Base-by-base conservation (phyloP, 768 basidiomycete species). In the Piloderma croceum region DNA sequence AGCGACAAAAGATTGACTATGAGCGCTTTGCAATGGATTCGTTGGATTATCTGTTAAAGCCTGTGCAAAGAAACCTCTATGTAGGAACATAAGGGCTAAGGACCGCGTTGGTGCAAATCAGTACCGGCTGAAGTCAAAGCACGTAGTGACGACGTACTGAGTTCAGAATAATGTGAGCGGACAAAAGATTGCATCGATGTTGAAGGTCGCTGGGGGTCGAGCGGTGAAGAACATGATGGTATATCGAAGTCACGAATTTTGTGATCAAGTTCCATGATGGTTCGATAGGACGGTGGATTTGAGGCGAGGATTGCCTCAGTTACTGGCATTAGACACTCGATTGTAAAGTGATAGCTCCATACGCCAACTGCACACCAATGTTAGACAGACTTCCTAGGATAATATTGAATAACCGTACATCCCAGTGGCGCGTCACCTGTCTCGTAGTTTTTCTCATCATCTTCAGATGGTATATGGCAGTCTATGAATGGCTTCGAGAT, bases 51-150 rank as follows among this genome's bases (percentile, higher is more conserved):
- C 70, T 2, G 66, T 57, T 57, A 80, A 63, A 5, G 73, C 77
- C 50, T 75, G 73, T 7, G 73, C 74, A 49, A 80, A 79, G 53
- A 69, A 77, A 15, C 69, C 66, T 36, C 78, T 67, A 52, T 80
- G 79, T 11, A 80, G 59, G 51, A 69, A 74, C 37, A 80, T 47
- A 10, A 77, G 61, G 52, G 76, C 76, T 79, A n/a, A n/a, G n/a
- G n/a, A n/a, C n/a, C n/a, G n/a, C n/a, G n/a, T n/a, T n/a, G n/a
- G n/a, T n/a, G n/a, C n/a, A 12, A 31, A 38, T 29, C n/a, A 35
- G 19, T 34, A 17, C n/a, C n/a, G n/a, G n/a, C n/a, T 4, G 20
- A 25, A 36, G 43, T 3, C 21, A 24, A 21, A 34, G 12, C 12
- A 21, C 2, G 13, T 25, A 6, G 1, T 7, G 23, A 24, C 36